phyloP scores from a whole-genome alignment of 768 basidiomycete species.

The Hirschioporus abietinus region DNA sequence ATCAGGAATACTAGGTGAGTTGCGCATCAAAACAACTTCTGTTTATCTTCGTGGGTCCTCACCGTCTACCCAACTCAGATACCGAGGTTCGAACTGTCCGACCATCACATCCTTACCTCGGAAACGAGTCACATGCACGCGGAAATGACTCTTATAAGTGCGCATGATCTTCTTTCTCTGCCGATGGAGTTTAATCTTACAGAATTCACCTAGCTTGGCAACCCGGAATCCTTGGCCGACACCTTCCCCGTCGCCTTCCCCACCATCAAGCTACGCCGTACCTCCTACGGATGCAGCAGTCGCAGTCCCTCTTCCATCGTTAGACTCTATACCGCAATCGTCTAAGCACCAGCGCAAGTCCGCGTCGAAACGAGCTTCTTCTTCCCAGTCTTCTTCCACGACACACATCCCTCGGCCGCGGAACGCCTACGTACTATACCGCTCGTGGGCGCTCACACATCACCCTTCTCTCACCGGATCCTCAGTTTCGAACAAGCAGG shows the following conservation, averaged over 20 bases:
- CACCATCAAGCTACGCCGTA: not conserved
- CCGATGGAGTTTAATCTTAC: too few relatives aligned
- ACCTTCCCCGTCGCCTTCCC: not conserved
- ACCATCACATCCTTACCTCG: not conserved
- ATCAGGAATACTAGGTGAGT: not conserved
- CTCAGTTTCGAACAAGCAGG: not conserved
- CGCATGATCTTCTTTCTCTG: not conserved
- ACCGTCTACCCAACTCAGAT: not conserved
- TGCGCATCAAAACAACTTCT: not conserved
- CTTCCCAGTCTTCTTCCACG: not conserved
- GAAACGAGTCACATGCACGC: not conserved
- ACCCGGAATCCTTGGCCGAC: not conserved
- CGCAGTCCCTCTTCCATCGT: not conserved
- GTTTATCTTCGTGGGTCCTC: not conserved
- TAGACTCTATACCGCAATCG: not conserved
- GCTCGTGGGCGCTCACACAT: not conserved
- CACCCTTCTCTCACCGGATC: not conserved
- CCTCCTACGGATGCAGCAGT: not conserved
- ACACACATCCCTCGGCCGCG: not conserved
- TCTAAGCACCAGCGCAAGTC: not conserved
- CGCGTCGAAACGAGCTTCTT: not conserved
- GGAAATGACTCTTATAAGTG: not conserved
- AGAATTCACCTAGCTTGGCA: too few relatives aligned
- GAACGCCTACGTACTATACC: conserved; percentile 2
- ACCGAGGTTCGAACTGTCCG: not conserved